Percentiles rank a stretch among this genome's conserved stretches.
Conservation (phyloP, 1,284 basidiomycete genomes). For the Fomitiporia mediterranea region DNA sequence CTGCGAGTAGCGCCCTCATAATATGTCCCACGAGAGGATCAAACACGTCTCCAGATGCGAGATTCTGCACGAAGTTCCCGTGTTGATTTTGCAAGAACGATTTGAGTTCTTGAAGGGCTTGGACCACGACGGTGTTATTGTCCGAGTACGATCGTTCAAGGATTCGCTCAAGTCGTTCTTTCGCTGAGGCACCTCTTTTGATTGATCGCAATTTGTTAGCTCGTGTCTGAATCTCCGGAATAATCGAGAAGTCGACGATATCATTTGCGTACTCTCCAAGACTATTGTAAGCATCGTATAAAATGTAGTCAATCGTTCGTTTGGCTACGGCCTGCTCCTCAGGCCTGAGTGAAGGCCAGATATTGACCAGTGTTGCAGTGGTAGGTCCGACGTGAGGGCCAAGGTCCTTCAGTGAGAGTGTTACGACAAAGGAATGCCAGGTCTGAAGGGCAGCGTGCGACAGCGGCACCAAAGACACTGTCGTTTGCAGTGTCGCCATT, state of each 20-base stretch:
- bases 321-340: slow-evolving; percentile 53
- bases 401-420: slow-evolving; percentile 67
- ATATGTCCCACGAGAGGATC: slow-evolving; percentile 73
- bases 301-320: slow-evolving; percentile 65
- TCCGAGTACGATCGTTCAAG: slow-evolving; percentile 76
- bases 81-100: slow-evolving; percentile 52
- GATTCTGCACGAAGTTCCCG: slow-evolving; percentile 49
- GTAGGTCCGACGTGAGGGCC: slow-evolving; percentile 87
- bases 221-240: slow-evolving; percentile 60
- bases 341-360: slow-evolving; percentile 67
- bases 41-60: slow-evolving; percentile 84
- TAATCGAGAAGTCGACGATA: slow-evolving; percentile 69
- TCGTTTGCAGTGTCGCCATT: slow-evolving; percentile 95
- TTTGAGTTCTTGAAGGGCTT: slow-evolving; percentile 78
- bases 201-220: slow-evolving; percentile 44
- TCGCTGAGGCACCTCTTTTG: slow-evolving; percentile 48
- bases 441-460: slow-evolving; percentile 76
- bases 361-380: slow-evolving; percentile 77
- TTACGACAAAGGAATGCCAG: slow-evolving; percentile 79
- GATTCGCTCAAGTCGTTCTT: slow-evolving; percentile 61
- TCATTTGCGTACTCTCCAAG: slow-evolving; percentile 64
- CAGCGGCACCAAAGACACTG: slow-evolving; percentile 68
- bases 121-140: slow-evolving; percentile 75
- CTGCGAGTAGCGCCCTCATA: slow-evolving; percentile 64
- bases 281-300: slow-evolving; percentile 58